phyloP scores from a whole-genome alignment of 2,329 filamentous ascomycete genomes.

The Stagonosporopsis vannaccii region DNA sequence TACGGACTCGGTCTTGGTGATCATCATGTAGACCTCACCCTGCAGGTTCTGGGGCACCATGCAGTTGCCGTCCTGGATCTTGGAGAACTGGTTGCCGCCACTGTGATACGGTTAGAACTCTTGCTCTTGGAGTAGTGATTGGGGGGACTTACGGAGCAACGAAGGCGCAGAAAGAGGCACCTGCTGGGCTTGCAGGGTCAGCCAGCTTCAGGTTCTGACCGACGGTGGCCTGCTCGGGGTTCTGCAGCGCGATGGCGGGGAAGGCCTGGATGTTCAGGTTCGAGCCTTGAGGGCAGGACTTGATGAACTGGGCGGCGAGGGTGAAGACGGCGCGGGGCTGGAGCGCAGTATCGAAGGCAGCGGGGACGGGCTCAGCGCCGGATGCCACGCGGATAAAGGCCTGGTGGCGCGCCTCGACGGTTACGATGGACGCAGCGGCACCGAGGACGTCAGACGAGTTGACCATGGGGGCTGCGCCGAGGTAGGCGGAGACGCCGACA shows the following conservation, averaged over 20 bases:
- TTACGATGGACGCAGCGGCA: conserved; percentile 74
- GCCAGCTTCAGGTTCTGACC: conserved; percentile 51
- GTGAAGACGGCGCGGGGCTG: conserved; percentile 74
- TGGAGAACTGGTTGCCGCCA: conserved; percentile 58
- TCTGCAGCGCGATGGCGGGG: conserved; percentile 63
- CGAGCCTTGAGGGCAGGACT: conserved; percentile 69
- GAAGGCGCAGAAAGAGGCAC: conserved; percentile 70
- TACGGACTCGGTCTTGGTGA: conserved; percentile 59
- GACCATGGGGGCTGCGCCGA: conserved; percentile 73
- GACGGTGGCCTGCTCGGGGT: conserved; percentile 54
- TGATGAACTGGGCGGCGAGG: conserved; percentile 76
- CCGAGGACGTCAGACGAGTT: conserved; percentile 66
- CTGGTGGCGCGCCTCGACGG: conserved; percentile 76
- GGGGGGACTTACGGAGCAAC: conserved; percentile 62
- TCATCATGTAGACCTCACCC: conserved; percentile 72
- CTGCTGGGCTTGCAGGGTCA: conserved; percentile 44
- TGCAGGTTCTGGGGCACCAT: conserved; percentile 67
- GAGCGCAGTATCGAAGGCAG: conserved; percentile 74
- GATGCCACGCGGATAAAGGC: conserved; percentile 71
- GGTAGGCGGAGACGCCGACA: conserved; percentile 74
- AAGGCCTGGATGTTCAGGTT: conserved; percentile 70
- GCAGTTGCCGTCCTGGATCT: conserved; percentile 65
- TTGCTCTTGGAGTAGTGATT: conserved; percentile 33
- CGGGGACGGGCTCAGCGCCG: conserved; percentile 67
- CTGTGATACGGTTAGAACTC: conserved; percentile 36